Percentiles rank a stretch among this genome's conserved stretches.
phyloP scores from a whole-genome alignment of 1,284 basidiomycete species.

The Ustilago sp. region DNA sequence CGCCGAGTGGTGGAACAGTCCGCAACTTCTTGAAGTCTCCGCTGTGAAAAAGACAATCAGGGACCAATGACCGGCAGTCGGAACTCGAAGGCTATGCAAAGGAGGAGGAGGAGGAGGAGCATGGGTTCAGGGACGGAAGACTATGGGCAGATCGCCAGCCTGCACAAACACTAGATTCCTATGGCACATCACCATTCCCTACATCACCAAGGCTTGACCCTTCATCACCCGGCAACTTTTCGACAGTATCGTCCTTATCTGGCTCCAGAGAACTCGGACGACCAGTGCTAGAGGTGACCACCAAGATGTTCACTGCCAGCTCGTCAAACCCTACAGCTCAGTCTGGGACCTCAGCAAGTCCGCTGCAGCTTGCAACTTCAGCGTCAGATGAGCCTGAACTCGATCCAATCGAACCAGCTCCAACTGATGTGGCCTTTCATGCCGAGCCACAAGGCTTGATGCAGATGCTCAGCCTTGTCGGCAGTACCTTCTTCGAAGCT shows the following conservation, averaged over 20 bases:
- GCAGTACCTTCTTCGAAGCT: conserved; percentile 59
- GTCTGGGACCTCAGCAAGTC: neutral
- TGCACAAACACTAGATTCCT: conserved; percentile 9
- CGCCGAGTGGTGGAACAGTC: neutral
- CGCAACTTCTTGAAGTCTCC: neutral
- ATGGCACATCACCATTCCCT: conserved; percentile 34
- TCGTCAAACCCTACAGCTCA: neutral
- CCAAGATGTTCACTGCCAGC: conserved; percentile 18
- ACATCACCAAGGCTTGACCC: conserved; percentile 42
- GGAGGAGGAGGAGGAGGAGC: neutral
- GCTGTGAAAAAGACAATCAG: neutral
- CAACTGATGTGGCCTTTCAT: conserved; percentile 27
- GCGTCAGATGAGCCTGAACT: neutral
- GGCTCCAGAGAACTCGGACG: conserved; percentile 41
- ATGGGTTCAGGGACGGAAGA: conserved; percentile 2
- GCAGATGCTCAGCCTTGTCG: conserved; percentile 64
- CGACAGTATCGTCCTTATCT: conserved; percentile 44
- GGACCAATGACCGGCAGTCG: conserved; percentile 1
- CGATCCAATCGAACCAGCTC: neutral
- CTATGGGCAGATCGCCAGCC: conserved; percentile 58
- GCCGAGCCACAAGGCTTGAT: conserved; percentile 55
- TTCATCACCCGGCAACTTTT: conserved; percentile 42
- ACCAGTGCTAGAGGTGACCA: conserved; percentile 31
- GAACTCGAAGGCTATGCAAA: conserved; percentile 1
- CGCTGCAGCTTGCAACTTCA: neutral